A percentile compares a stretch with the other conserved stretches of the same genome.
phyloP scores from a whole-genome alignment of 2,329 filamentous ascomycete genomes.

The Cladophialophora exuberans region DNA sequence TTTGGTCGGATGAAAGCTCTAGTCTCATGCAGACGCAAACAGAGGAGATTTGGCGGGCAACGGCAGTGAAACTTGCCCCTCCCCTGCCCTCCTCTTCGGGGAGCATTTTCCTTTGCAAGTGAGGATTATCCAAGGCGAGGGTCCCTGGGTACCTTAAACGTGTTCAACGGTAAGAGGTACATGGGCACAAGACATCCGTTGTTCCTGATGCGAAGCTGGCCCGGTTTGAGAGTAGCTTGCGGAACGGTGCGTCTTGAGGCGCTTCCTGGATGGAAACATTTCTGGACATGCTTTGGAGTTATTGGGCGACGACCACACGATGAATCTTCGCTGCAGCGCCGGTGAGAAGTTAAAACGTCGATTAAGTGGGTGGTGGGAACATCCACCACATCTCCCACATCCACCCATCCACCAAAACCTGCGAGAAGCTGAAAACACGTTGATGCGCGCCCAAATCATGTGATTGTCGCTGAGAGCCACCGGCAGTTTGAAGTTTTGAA shows the following conservation, averaged over 20 bases:
- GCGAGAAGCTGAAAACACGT: no score
- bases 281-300: no score
- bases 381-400: no score
- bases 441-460: no score
- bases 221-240: neutral
- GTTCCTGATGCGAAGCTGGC: neutral
- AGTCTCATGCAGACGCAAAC: no score
- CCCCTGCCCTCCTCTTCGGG: neutral
- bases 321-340: neutral
- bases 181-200: no score
- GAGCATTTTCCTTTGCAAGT: neutral
- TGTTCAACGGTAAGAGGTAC: constrained; percentile 8
- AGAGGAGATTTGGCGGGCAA: neutral
- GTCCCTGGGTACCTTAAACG: constrained; percentile 1
- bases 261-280: neutral
- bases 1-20: no score
- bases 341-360: neutral
- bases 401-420: no score
- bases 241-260: neutral
- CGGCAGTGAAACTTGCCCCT: no score
- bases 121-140: neutral
- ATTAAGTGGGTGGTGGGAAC: no score
- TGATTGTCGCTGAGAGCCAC: no score
- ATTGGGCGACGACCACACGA: neutral
- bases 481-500: no score